Evolutionary conservation across 306 rosid genomes (phyloP), one percentile per base, ranked within the genome.

Genomic region (Quercus glauca): DNA sequence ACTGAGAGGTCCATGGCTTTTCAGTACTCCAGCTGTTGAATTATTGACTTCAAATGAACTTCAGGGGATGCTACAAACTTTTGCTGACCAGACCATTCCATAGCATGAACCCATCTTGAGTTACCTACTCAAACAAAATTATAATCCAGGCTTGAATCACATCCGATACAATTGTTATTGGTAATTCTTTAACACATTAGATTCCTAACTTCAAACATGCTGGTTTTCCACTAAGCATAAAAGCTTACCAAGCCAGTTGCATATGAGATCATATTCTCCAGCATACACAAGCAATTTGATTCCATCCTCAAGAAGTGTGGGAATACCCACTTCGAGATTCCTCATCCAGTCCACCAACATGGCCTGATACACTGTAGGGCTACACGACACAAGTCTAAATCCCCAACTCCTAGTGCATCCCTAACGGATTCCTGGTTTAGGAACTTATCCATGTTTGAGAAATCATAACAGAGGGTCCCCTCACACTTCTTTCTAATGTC

Each of bases 321-420:
- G 99, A 76, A 95, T 95, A 56, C 98, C 99, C 57, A 90, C 96
- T 91, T 95, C 97, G 12, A 90, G 92, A 80, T 95, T 93, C 81
- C 97, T 90, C 99, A 95, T 95, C 97, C 97, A 93, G 85, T 95
- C 99, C 84, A 90, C 79, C 59, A 95, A 87, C 99, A 95, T 95
- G 78, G 99, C 98, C 79, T 86, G 86, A 83, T 95, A 93, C 57
- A 95, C 98, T 1, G 94, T 79, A 14, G 91, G 72, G 85, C 99
- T 95, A 83, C 99, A 95, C 4, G 99, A 95, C 78, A 93, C 99
- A 82, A 93, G 60, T 83, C 87, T 71, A 91, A 88, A 74, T 91
- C 87, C 82, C 93, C 96, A 82, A 93, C 99, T 78, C 92, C 98
- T 5, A 95, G 97, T 52, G 94, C 87, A 75, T 88, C 89, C 82